These are phyloP conservation scores for Panaeolus cyanescens DNA, from an alignment of 768 basidiomycete species.

Conservation along the genomic window DNA sequence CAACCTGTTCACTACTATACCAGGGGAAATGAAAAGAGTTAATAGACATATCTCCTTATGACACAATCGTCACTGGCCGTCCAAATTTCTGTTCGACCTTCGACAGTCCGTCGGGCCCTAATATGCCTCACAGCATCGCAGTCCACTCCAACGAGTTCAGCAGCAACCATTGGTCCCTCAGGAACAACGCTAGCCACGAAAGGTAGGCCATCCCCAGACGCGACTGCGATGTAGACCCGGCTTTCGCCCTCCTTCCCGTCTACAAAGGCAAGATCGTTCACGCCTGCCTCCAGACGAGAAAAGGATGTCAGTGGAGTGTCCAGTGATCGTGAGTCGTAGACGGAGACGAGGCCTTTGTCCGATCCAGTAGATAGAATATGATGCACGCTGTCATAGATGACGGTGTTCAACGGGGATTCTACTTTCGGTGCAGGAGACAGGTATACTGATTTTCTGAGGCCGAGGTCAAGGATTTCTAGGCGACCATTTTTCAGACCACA, in stretches of 20 bases:
- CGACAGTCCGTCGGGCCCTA: slow-evolving; percentile 20
- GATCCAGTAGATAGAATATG: slow-evolving; percentile 63
- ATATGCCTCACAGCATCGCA: slow-evolving; percentile 59
- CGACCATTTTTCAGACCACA: slow-evolving; percentile 57
- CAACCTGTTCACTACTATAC: not conserved
- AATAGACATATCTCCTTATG: slow-evolving; percentile 47
- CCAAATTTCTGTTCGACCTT: slow-evolving; percentile 20
- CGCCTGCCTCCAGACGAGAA: slow-evolving; percentile 44
- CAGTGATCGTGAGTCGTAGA: slow-evolving; percentile 58
- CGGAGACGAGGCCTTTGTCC: slow-evolving; percentile 48
- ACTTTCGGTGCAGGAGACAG: slow-evolving; percentile 21
- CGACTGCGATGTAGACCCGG: slow-evolving; percentile 42
- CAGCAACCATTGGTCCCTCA: slow-evolving; percentile 41
- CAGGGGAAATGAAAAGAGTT: not conserved
- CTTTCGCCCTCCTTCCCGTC: slow-evolving; percentile 13
- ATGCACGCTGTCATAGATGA: slow-evolving; percentile 41
- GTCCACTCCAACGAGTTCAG: slow-evolving; percentile 60
- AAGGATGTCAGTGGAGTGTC: slow-evolving; percentile 41
- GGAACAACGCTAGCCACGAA: slow-evolving; percentile 48
- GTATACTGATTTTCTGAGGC: slow-evolving; percentile 33
- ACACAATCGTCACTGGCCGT: slow-evolving; percentile 65
- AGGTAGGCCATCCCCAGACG: slow-evolving; percentile 61
- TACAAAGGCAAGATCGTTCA: slow-evolving; percentile 51
- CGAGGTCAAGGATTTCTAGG: slow-evolving; percentile 58
- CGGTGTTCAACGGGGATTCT: slow-evolving; percentile 37